Base-by-base conservation (phyloP, 2,329 filamentous ascomycete genomes). In the Pseudogymnoascus sp. region DNA sequence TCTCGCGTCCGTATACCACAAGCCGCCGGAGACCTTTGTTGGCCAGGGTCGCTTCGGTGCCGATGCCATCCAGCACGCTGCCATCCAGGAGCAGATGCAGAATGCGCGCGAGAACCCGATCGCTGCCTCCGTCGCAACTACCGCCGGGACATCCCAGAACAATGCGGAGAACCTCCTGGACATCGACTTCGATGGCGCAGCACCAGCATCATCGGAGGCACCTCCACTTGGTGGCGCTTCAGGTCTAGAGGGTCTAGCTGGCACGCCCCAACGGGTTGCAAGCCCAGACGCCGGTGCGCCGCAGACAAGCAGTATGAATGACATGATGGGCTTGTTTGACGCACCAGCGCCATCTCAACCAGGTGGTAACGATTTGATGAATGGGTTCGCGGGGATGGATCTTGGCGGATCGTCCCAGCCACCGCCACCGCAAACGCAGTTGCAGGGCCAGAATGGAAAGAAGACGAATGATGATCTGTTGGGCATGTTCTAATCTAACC, bases 1-100 rank as follows among this genome's bases (percentile, higher is more conserved):
- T 8, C 84, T 99, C 31, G 92, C 95, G 6, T 97, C 93, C 1
- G 95, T 99, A 21, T 99, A 99, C 78, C 95, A 99, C 84, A 97
- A 96, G 78, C 93, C 93, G 7, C 93, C 95, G 49, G 91, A 96
- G 82, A 92, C 93, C n/a, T 99, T 99, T 76, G 88, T 99, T 63
- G 95, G 95, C 69, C 92, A 96, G 77, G 95, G 95, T 43, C 88
- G 93, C 49, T 97, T 91, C 69, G 95, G 93, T 38, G 93, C 95
- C 59, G 93, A 96, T 75, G 92, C 91, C 65, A 91, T 99, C 71
- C 95, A 97, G 76, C 88, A 89, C 68, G 93, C 93, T 60, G 95
- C 95, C 65, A 96, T 99, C 73, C 93, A 96, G 79, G 95, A 99
- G 78, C 92, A 96, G 79, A 85, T 90, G 67, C 87, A 97, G 76